A percentile compares a stretch with the other conserved stretches of the same genome.
phyloP scores from a whole-genome alignment of 2,329 filamentous ascomycete species.

The Ceratocystis destructans region DNA sequence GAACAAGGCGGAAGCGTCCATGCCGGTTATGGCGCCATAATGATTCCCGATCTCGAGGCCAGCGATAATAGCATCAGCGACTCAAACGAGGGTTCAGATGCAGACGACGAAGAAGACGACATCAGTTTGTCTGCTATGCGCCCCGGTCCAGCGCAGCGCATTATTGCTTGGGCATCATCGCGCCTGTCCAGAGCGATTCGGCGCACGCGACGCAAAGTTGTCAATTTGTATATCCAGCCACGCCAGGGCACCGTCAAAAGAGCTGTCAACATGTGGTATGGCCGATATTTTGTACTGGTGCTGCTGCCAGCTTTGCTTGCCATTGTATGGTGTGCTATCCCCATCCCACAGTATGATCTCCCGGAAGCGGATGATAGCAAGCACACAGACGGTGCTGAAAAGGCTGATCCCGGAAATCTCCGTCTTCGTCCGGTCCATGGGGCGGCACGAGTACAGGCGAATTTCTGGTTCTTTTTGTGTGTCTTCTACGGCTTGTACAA shows the following conservation, averaged over 20 bases:
- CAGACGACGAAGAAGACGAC: constrained; percentile 18
- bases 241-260: constrained; percentile 43
- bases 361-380: constrained; percentile 28
- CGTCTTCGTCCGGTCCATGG: constrained; percentile 43
- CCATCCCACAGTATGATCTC: constrained; percentile 49
- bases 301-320: constrained; percentile 48
- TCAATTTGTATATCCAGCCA: constrained; percentile 48
- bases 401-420: constrained; percentile 23
- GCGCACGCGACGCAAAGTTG: constrained; percentile 25
- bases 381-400: constrained; percentile 9
- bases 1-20: constrained; percentile 37
- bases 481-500: constrained; percentile 59
- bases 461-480: constrained; percentile 59
- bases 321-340: constrained; percentile 49
- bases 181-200: constrained; percentile 23
- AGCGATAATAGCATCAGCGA: constrained; percentile 24
- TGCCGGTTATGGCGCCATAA: constrained; percentile 41
- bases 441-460: constrained; percentile 47
- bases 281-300: constrained; percentile 46
- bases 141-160: not conserved
- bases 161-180: constrained; percentile 18
- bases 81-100: constrained; percentile 22
- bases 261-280: constrained; percentile 50
- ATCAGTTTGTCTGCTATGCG: not conserved
- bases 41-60: constrained; percentile 31